These are phyloP conservation scores for Diaporthe nobilis DNA, from an alignment of 2,329 filamentous ascomycete species.

Conservation along the genomic window DNA sequence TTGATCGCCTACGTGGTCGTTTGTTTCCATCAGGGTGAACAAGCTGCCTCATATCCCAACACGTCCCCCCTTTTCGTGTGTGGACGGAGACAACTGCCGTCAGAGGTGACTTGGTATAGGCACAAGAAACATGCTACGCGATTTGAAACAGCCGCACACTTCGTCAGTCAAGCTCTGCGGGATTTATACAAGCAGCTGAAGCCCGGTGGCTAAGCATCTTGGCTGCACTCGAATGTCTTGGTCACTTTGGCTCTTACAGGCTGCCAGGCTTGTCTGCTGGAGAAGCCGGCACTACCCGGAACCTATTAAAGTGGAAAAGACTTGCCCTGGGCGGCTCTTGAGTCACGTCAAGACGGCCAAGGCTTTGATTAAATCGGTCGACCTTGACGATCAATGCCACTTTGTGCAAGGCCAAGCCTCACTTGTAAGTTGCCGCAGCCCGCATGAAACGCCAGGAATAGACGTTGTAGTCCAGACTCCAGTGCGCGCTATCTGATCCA, in stretches of 20 bases:
- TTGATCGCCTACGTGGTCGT: not conserved
- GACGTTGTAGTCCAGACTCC: conserved; percentile 3
- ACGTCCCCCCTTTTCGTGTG: not conserved
- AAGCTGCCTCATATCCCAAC: not conserved
- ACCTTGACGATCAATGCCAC: conserved; percentile 24
- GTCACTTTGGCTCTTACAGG: conserved; percentile 17
- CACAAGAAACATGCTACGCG: conserved; percentile 16
- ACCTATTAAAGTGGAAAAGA: conserved; percentile 10
- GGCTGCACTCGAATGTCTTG: conserved; percentile 22
- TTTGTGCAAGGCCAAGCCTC: conserved; percentile 22
- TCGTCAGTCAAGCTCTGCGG: conserved; percentile 28
- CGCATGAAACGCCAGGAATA: conserved; percentile 27
- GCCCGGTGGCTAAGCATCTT: conserved; percentile 29
- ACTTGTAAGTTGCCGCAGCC: conserved; percentile 8
- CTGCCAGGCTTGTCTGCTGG: conserved; percentile 14
- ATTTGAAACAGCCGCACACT: conserved; percentile 19
- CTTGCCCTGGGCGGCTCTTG: not conserved
- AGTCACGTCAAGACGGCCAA: conserved; percentile 32
- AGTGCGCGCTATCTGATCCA: conserved; percentile 11
- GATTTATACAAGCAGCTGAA: conserved; percentile 30
- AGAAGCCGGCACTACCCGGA: conserved; percentile 16
- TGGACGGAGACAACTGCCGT: conserved; percentile 2
- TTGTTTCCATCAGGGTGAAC: not conserved
- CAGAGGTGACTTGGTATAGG: conserved; percentile 8
- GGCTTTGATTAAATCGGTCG: conserved; percentile 16